These are phyloP conservation scores for Phlegmacium glaucopus DNA, from an alignment of 768 basidiomycete genomes.

Conservation along the genomic window DNA sequence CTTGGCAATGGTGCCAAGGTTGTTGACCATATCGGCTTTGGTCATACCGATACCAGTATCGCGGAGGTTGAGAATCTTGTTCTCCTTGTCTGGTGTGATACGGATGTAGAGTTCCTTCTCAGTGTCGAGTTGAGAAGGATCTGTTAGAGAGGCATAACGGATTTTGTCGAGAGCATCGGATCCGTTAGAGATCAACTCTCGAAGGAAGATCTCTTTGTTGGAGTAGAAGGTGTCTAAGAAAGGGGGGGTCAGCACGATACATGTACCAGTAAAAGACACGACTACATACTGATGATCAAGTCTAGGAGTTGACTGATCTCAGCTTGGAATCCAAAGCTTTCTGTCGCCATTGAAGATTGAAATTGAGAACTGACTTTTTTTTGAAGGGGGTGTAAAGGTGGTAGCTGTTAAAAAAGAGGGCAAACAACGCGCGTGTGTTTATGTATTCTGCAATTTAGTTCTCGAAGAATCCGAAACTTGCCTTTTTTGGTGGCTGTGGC, in stretches of 20 bases:
- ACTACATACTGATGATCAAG: slow-evolving; percentile 89
- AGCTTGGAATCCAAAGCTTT: slow-evolving; percentile 96
- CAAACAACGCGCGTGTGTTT: slow-evolving; percentile 26
- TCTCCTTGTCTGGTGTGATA: slow-evolving; percentile 94
- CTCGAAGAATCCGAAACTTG: slow-evolving; percentile 49
- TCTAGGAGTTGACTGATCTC: slow-evolving; percentile 99
- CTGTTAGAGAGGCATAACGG: slow-evolving; percentile 93
- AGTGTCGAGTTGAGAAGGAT: slow-evolving; percentile 83
- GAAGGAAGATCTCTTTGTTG: slow-evolving; percentile 99
- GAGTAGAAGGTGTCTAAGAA: slow-evolving; percentile 97
- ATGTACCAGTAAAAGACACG: slow-evolving; percentile 4
- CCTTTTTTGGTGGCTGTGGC: slow-evolving; percentile 33
- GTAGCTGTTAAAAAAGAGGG: slow-evolving; percentile 20
- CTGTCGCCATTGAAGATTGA: slow-evolving; percentile 61
- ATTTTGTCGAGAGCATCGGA: slow-evolving; percentile 99
- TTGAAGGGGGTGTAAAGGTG: slow-evolving; percentile 16
- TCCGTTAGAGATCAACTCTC: slow-evolving; percentile 94
- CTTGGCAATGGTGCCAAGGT: slow-evolving; percentile 94
- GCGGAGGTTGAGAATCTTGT: slow-evolving; percentile 85
- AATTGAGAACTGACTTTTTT: slow-evolving; percentile 16
- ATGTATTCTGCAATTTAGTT: slow-evolving; percentile 39
- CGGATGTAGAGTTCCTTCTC: slow-evolving; percentile 94
- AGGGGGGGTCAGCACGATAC: slow-evolving; percentile 6
- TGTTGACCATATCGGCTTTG: slow-evolving; percentile 99
- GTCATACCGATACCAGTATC: slow-evolving; percentile 99